Evolutionary conservation across 768 basidiomycete species (phyloP).

Genomic region (Stropharia rugosoannulata): DNA sequence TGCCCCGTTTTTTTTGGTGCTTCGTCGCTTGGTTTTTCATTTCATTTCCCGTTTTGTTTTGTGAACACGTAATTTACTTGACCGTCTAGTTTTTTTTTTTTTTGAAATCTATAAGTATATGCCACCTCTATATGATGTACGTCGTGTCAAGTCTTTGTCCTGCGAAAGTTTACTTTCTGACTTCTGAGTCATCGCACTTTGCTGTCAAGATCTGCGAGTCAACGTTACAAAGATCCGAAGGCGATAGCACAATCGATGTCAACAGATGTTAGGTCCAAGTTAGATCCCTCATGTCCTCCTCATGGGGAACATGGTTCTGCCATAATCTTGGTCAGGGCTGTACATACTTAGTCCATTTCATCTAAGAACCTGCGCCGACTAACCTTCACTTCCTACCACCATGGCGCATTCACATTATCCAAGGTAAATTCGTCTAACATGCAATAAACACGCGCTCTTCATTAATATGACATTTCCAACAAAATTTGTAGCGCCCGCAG

Average conservation of each 20-base stretch:
- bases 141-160: neutral
- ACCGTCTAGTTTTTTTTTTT: constrained; percentile 9
- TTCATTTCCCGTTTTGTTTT: constrained; percentile 5
- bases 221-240: neutral
- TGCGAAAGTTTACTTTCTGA: neutral
- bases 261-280: neutral
- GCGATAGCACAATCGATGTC: constrained; percentile 5
- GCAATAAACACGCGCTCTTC: neutral
- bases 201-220: neutral
- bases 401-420: constrained; percentile 2
- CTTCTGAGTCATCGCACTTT: neutral
- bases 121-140: neutral
- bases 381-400: neutral
- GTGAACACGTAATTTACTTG: constrained; percentile 6
- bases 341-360: neutral
- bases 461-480: neutral
- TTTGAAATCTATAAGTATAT: constrained; percentile 8
- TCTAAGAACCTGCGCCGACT: neutral
- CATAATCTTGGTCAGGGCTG: neutral
- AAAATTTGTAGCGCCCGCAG: constrained; percentile 4
- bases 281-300: constrained; percentile 1
- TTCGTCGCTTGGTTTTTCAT: constrained; percentile 1
- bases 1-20: constrained; percentile 11
- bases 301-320: neutral
- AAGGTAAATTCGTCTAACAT: constrained; percentile 1